phyloP scores from a whole-genome alignment of 441 rosid genomes.

The Erodium moschatum region DNA sequence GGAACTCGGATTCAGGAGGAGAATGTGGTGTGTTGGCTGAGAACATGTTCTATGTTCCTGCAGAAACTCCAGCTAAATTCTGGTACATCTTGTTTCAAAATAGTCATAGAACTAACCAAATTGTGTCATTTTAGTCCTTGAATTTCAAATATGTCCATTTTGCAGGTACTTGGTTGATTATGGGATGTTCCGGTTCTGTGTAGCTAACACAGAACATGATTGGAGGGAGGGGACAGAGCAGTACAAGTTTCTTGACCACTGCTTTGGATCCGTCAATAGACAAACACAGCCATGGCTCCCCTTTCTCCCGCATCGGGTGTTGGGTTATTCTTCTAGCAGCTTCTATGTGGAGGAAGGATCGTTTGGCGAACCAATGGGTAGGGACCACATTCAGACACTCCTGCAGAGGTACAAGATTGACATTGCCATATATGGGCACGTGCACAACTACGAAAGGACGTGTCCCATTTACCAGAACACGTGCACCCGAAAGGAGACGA shows the following conservation, averaged over 20 bases:
- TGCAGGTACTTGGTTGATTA: conserved; percentile 76
- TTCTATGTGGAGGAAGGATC: conserved; percentile 60
- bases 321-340: conserved; percentile 1
- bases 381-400: conserved; percentile 16
- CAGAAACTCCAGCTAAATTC: conserved; percentile 81
- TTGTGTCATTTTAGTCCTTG: not conserved
- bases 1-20: conserved; percentile 66
- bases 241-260: conserved; percentile 14
- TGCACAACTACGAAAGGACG: conserved; percentile 11
- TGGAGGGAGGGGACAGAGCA: conserved; percentile 26
- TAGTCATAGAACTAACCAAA: not conserved
- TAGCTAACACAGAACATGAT: conserved; percentile 60
- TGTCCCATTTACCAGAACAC: conserved; percentile 31
- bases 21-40: conserved; percentile 89
- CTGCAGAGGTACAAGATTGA: conserved; percentile 15
- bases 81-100: conserved; percentile 36
- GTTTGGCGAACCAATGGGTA: conserved; percentile 31
- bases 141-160: not conserved
- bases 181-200: conserved; percentile 83
- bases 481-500: conserved; percentile 46
- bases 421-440: conserved; percentile 12
- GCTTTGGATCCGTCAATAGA: conserved; percentile 2
- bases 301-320: conserved; percentile 4
- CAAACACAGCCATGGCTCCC: conserved; percentile 16
- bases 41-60: conserved; percentile 80